Evolutionary conservation across 805 yeast genomes (phyloP).

Genomic region (Metschnikowia dekortorum): DNA sequence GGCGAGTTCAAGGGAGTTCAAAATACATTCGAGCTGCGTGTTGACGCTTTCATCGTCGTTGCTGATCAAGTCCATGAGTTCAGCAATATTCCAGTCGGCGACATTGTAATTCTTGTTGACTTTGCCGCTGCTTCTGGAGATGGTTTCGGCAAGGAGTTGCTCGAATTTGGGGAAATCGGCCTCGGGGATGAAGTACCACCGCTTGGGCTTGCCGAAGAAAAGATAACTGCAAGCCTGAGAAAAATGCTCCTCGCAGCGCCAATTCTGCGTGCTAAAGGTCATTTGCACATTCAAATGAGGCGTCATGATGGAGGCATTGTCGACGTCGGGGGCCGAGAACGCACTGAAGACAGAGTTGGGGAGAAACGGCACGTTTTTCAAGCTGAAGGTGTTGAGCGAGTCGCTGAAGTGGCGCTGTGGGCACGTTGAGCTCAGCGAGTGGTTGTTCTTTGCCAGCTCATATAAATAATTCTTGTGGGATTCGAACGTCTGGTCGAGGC

Average conservation of each 20-base stretch:
- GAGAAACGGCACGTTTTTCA: conserved; percentile 49
- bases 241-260: conserved; percentile 61
- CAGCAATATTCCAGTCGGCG: conserved; percentile 19
- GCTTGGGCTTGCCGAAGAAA: conserved; percentile 50
- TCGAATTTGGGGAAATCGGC: conserved; percentile 52
- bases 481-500: not conserved
- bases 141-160: conserved; percentile 24
- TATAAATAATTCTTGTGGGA: not conserved
- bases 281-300: conserved; percentile 49
- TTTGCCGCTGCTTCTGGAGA: conserved; percentile 4
- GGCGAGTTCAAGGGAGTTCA: conserved; percentile 30
- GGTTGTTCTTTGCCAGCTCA: not conserved
- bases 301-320: conserved; percentile 39
- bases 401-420: not conserved
- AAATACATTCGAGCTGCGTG: conserved; percentile 23
- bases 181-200: conserved; percentile 65
- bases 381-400: conserved; percentile 49
- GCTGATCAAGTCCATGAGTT: conserved; percentile 15
- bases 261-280: conserved; percentile 51
- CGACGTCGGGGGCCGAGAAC: conserved; percentile 37
- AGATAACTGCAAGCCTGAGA: conserved; percentile 50
- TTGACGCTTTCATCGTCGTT: conserved; percentile 14
- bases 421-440: not conserved
- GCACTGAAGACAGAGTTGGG: conserved; percentile 47
- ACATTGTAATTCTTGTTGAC: conserved; percentile 18